Base-by-base conservation (phyloP, 2,329 filamentous ascomycete species). In the Apiospora arundinis region DNA sequence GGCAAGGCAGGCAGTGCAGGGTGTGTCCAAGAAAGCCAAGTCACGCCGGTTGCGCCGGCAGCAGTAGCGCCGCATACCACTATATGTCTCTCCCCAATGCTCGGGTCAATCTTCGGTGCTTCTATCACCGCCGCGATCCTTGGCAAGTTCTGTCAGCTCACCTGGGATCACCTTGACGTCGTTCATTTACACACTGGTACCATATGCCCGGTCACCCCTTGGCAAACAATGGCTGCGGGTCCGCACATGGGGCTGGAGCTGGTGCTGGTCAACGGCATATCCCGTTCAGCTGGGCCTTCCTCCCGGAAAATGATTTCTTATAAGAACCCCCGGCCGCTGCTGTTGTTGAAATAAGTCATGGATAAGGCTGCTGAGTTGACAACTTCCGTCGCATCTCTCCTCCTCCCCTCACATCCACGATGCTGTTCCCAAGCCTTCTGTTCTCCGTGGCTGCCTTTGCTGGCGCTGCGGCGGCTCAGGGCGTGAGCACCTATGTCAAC, bases 401-500 rank as follows among this genome's bases (percentile, higher is more conserved):
- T 40, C 23, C 32, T 25, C 6, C 2, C 14, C 25, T 8, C 16
- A 18, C 12, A 5, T 12, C 12, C 32, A 52, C 46, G 14, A 69
- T 69, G 67, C 4, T 56, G 67, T 69, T 56, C 28, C 46, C 45
- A 25, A 69, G 45, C 7, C 25, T 68, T 32, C n/a, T 52, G 21
- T 21, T 60, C 14, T 46, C 56, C 5, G 44, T 44, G 21, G 44
- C 60, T 9, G 70, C 70, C 32, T 23, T 68, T 32, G 23, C 45
- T 11, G 68, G 63, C n/a, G 66, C 23, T 9, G 52, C 42, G 21
- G 56, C 46, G 14, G 68, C 45, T 32, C 71, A 72, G 65, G 63
- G 69, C 70, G 75, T 74, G 40, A 75, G 68, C 11, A 77, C 77
- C 16, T 78, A 77, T 67, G 71, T 76, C 69, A 79, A 79, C 63